Evolutionary conservation across 768 basidiomycete genomes (phyloP).

Genomic region (Tricholoma hemisulphureum): DNA sequence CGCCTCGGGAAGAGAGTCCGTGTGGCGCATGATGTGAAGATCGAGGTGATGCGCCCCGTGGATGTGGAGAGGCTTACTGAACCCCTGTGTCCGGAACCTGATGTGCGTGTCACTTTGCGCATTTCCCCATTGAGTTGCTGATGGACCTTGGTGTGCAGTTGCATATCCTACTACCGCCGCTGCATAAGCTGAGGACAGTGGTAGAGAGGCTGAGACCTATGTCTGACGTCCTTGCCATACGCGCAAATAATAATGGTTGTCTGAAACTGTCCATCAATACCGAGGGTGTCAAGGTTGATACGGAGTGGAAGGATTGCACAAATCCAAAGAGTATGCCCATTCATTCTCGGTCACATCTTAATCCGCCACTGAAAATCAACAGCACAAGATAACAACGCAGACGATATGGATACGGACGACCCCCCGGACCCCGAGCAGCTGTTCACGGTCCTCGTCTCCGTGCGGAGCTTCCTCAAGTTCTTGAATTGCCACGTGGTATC

Average conservation of each 20-base stretch:
- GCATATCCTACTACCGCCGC: slow-evolving; percentile 72
- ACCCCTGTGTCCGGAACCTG: slow-evolving; percentile 83
- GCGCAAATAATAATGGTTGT: slow-evolving; percentile 63
- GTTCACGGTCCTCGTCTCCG: slow-evolving; percentile 66
- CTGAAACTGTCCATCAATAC: slow-evolving; percentile 57
- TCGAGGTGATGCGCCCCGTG: slow-evolving; percentile 73
- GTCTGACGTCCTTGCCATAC: slow-evolving; percentile 65
- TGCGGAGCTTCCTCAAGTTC: slow-evolving; percentile 78
- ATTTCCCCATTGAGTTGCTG: not conserved
- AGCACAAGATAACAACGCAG: slow-evolving; percentile 21
- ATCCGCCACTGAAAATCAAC: not conserved
- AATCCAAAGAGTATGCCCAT: slow-evolving; percentile 55
- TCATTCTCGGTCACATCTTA: not conserved
- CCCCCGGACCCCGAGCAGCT: slow-evolving; percentile 54
- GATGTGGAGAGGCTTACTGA: slow-evolving; percentile 74
- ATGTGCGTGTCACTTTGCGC: slow-evolving; percentile 51
- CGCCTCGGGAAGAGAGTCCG: slow-evolving; percentile 61
- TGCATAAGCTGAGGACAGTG: slow-evolving; percentile 75
- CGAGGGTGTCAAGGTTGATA: slow-evolving; percentile 74
- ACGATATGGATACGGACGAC: slow-evolving; percentile 38
- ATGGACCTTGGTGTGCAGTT: slow-evolving; percentile 43
- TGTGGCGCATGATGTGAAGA: slow-evolving; percentile 77
- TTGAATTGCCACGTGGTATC: slow-evolving; percentile 78
- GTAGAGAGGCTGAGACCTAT: slow-evolving; percentile 72
- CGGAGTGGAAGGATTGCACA: slow-evolving; percentile 72